Base-by-base conservation (phyloP, 352 stramenopile species). In the Phytophthora europaea region DNA sequence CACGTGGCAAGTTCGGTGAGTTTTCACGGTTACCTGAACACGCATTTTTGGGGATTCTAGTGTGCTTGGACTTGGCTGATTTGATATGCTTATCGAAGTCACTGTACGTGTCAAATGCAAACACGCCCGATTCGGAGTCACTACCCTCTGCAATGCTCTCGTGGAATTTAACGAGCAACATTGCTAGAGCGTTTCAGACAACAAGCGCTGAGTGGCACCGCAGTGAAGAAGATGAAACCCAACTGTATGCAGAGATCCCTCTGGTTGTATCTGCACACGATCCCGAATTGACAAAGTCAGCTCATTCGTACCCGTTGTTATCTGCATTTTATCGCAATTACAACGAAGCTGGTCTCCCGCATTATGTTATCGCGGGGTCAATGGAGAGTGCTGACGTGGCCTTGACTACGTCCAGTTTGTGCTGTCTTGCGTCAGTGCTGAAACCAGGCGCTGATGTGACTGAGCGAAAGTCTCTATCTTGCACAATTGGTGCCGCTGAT, bases 251-350 rank as follows among this genome's bases (percentile, higher is more conserved):
- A n/a, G 48, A 73, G 58, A 75, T 84, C 20, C 80, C 81, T 33
- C n/a, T 89, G 7, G 16, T 91, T 67, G 34, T 74, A 43, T 73
- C 72, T 16, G 70, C 63, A 40, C 80, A 69, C 20, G 65, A 67
- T 34, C 7, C 45, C 67, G 38, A 52, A n/a, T 20, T 51, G n/a
- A 26, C 61, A 22, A 82, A 68, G 38, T 53, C 40, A 28, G 36
- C 47, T 54, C 70, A 75, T 16, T 48, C 67, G 6, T 83, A 77
- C 26, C 80, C 83, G 31, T 23, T 88, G 22, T 4, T 88, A 9
- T 79, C 79, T 4, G 45, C 69, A 20, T 91, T 88, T 67, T 77
- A 78, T 36, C 65, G 83, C 50, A 88, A 89, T 69, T 91, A 91
- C 43, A 78, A 67, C 23, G 83, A 89, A 40, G 45, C 48, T 43